phyloP scores from a whole-genome alignment of 1,284 basidiomycete species.

The Schizophyllum commune region DNA sequence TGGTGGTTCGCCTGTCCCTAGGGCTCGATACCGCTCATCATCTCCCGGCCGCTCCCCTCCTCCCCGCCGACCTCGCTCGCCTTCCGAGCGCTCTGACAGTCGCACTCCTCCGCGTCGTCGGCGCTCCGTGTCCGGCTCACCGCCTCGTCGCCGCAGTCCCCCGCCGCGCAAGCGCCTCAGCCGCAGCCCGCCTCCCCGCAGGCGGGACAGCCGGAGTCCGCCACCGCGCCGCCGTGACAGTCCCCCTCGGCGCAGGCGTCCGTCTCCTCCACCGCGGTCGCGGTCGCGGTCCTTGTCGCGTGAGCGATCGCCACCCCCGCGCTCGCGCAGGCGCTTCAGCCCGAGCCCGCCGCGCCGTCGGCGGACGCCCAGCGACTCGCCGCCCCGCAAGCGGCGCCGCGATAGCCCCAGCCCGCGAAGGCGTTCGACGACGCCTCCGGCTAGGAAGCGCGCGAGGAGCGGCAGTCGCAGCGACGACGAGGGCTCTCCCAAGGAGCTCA shows the following conservation, averaged over 20 bases:
- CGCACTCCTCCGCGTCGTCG: slow-evolving; percentile 39
- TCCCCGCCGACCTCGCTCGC: slow-evolving; percentile 29
- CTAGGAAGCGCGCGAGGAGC: slow-evolving; percentile 15
- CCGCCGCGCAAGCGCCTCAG: slow-evolving; percentile 36
- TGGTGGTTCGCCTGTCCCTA: background rate
- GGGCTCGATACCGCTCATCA: slow-evolving; percentile 23
- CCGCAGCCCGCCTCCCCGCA: slow-evolving; percentile 1
- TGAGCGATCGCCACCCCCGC: background rate
- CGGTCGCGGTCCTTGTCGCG: slow-evolving; percentile 4
- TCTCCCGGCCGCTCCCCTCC: slow-evolving; percentile 24
- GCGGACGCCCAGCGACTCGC: slow-evolving; percentile 20
- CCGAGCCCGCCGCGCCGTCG: slow-evolving; percentile 9
- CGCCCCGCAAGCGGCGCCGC: slow-evolving; percentile 2
- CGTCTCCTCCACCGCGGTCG: background rate
- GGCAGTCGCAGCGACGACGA: slow-evolving; percentile 14
- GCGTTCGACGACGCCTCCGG: background rate
- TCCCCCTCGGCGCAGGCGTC: background rate
- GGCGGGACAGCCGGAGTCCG: slow-evolving; percentile 13
- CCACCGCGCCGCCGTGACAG: slow-evolving; percentile 5
- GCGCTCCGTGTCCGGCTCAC: slow-evolving; percentile 39
- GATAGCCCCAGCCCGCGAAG: background rate
- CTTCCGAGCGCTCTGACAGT: slow-evolving; percentile 23
- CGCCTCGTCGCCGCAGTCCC: slow-evolving; percentile 37
- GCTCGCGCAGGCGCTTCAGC: background rate
- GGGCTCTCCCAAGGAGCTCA: slow-evolving; percentile 36